Evolutionary conservation across 2,329 filamentous ascomycete species (phyloP), one percentile per base, ranked within the genome.

Genomic region (Fusarium penzigii): DNA sequence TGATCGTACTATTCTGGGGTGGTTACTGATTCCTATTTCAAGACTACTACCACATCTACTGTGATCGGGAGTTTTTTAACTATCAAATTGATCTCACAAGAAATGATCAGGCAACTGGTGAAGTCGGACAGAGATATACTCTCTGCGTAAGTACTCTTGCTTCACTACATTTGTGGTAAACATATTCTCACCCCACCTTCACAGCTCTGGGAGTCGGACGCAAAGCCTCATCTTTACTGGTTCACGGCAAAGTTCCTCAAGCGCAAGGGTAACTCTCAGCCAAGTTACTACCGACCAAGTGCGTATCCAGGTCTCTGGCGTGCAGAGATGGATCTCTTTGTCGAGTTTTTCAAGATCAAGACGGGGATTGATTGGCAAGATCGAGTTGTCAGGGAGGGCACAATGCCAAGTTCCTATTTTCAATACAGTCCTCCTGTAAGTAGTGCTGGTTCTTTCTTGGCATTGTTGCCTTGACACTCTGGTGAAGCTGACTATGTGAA

Each of bases 141-240:
- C 68, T 89, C 2, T 81, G 77, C 53, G 86, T 89, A 72, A 71
- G 81, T 71, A 6, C 42, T 11, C 39, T 29, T 49, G 46, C 16
- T 25, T 20, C n/a, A 2, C 25, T 20, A 2, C 6, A 6, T 36
- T 6, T 17, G 16, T 7, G 12, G 11, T 34, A 14, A 9, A 5
- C 41, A 34, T 6, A 17, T 42, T 44, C 47, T 55, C n/a, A 61
- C 13, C 10, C 1, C 11, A 2, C 5, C 9, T 11, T n/a, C 56
- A 25, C 20, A 91, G 86, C 76, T 92, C 46, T 89, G 84, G 72
- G 83, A 90, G 68, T 87, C 85, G 6, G 77, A 83, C 53, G 72
- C 78, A 11, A 70, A 72, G 13, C 86, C 86, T 0, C 75, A 73
- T 52, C 78, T 81, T 0, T 92, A 90, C 71, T 80, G 78, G 58